A percentile compares a stretch with the other conserved stretches of the same genome.
phyloP scores from a whole-genome alignment of 768 basidiomycete genomes.

The Leccinum disarticulatum region DNA sequence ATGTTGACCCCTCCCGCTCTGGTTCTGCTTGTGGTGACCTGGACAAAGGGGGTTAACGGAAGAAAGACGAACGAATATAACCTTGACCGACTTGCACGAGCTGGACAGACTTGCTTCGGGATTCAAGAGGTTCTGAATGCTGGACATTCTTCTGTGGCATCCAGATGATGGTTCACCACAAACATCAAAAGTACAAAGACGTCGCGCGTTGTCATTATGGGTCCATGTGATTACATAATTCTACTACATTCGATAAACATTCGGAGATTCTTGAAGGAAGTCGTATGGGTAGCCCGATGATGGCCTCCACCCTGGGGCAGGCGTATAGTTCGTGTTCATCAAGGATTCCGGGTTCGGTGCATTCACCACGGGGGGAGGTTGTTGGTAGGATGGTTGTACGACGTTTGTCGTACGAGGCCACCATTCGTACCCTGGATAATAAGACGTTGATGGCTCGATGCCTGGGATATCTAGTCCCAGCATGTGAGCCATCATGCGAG shows the following conservation, averaged over 20 bases:
- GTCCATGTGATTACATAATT: constrained; percentile 34
- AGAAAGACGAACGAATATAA: constrained; percentile 6
- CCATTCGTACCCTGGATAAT: constrained; percentile 59
- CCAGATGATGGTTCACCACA: constrained; percentile 16
- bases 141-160: constrained; percentile 47
- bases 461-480: constrained; percentile 65
- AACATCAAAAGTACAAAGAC: constrained; percentile 5
- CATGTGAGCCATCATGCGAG: constrained; percentile 72
- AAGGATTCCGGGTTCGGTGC: constrained; percentile 8
- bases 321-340: constrained; percentile 20
- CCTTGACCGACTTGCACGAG: constrained; percentile 42
- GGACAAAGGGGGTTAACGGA: constrained; percentile 29
- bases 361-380: constrained; percentile 6
- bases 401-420: constrained; percentile 47
- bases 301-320: constrained; percentile 22
- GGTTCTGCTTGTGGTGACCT: constrained; percentile 26
- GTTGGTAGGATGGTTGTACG: constrained; percentile 17
- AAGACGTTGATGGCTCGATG: constrained; percentile 53
- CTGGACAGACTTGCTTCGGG: constrained; percentile 44
- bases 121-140: constrained; percentile 55
- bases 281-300: constrained; percentile 21
- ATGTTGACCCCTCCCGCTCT: constrained; percentile 27
- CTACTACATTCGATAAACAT: constrained; percentile 24
- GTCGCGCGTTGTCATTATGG: constrained; percentile 29
- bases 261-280: constrained; percentile 15